A percentile compares a stretch with the other conserved stretches of the same genome.
phyloP scores from a whole-genome alignment of 257 asterid genomes.

The Solanum sparsipilum region DNA sequence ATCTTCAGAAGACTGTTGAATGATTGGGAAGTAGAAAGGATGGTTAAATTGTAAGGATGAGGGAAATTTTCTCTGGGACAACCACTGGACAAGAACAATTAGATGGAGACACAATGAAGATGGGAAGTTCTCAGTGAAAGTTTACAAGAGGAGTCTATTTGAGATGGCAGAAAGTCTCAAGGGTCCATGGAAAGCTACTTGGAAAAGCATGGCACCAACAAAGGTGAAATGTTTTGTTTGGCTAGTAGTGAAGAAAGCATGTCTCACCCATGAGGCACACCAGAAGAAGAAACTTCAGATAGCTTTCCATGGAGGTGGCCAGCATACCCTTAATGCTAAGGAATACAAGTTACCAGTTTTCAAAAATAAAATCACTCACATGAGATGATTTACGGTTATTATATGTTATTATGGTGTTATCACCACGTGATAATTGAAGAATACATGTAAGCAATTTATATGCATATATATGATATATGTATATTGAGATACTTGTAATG shows the following conservation, averaged over 20 bases:
- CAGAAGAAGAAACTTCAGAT: background rate
- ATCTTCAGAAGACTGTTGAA: background rate
- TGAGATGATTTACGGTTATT: background rate
- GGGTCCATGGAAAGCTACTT: background rate
- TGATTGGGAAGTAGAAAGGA: background rate
- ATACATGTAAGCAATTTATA: background rate
- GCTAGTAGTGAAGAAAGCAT: background rate
- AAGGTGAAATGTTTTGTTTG: background rate
- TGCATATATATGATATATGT: background rate
- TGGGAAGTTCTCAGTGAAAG: background rate
- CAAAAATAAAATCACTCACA: background rate
- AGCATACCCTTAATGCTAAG: background rate
- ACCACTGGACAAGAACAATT: background rate
- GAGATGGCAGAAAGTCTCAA: background rate
- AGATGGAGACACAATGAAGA: background rate
- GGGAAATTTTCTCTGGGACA: background rate
- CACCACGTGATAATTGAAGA: background rate
- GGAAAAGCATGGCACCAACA: background rate
- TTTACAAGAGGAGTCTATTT: background rate
- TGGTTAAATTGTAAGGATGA: background rate
- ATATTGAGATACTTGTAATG: background rate
- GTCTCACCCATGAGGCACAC: background rate
- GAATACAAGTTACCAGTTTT: background rate
- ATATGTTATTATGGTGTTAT: background rate
- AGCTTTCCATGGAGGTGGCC: background rate